Percentiles rank a stretch among this genome's conserved stretches.
phyloP scores from a whole-genome alignment of 495 filamentous ascomycete genomes.

The Niebla homalea region DNA sequence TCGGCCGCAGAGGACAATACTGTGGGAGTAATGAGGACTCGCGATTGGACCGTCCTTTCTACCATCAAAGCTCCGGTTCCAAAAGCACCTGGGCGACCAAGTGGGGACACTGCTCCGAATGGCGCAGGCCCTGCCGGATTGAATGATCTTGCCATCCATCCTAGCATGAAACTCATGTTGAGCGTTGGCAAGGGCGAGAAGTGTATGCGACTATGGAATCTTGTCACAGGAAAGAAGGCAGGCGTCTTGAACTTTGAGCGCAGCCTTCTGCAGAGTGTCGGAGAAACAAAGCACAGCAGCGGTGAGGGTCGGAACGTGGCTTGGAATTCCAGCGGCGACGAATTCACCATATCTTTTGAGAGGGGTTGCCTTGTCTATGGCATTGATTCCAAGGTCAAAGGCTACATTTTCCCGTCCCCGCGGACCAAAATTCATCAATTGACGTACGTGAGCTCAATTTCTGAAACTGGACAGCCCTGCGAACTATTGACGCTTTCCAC shows the following conservation, averaged over 20 bases:
- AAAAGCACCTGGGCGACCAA: conserved; percentile 68
- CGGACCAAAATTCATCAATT: conserved; percentile 73
- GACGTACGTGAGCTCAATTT: conserved; percentile 44
- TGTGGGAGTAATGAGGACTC: conserved; percentile 69
- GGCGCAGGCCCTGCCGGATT: conserved; percentile 79
- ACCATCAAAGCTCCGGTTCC: conserved; percentile 81
- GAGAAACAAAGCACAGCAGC: conserved; percentile 59
- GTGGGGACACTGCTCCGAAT: conserved; percentile 76
- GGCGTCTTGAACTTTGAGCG: conserved; percentile 74
- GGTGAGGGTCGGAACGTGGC: conserved; percentile 76
- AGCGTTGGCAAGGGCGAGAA: conserved; percentile 78
- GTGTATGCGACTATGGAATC: conserved; percentile 89
- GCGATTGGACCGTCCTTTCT: conserved; percentile 85
- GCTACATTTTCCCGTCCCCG: conserved; percentile 50
- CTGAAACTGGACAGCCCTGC: conserved; percentile 28
- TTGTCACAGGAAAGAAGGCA: conserved; percentile 91
- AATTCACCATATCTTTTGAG: conserved; percentile 84
- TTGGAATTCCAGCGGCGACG: conserved; percentile 63
- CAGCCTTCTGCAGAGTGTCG: conserved; percentile 51
- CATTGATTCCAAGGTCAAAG: conserved; percentile 71
- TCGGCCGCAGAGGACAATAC: conserved; percentile 74
- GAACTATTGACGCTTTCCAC: conserved; percentile 68
- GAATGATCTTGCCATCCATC: conserved; percentile 91
- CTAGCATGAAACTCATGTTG: conserved; percentile 90
- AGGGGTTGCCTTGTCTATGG: conserved; percentile 74